phyloP scores from a whole-genome alignment of 2,329 filamentous ascomycete species.

The Pestalotiopsis fici region DNA sequence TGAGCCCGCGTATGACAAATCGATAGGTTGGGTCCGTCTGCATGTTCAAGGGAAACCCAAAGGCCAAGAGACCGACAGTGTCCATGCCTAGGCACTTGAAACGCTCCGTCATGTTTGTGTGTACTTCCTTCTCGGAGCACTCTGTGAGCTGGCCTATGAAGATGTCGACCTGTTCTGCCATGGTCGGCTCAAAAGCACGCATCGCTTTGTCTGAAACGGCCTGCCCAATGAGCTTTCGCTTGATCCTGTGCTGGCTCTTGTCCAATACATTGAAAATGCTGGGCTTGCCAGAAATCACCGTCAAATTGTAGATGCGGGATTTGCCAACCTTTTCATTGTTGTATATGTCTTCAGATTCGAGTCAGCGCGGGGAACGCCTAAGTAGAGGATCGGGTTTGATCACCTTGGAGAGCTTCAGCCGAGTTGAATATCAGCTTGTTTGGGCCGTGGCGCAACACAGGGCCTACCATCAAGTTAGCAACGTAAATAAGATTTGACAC shows the following conservation, averaged over 20 bases:
- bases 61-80: conserved; percentile 18
- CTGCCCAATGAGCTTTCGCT: conserved; percentile 4
- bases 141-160: conserved; percentile 6
- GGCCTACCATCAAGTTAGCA: conserved; percentile 8
- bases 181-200: conserved; percentile 6
- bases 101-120: conserved; percentile 16
- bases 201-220: conserved; percentile 5
- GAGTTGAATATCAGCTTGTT: conserved; percentile 21
- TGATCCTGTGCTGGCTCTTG: background rate
- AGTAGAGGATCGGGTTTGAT: background rate
- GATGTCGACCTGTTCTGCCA: conserved; percentile 3
- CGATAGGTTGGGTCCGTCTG: conserved; percentile 19
- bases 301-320: conserved; percentile 17
- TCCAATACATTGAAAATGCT: conserved; percentile 12
- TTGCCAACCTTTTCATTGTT: conserved; percentile 18
- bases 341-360: conserved; percentile 17
- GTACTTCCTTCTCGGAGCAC: conserved; percentile 4
- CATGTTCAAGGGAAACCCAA: conserved; percentile 19
- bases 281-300: conserved; percentile 11
- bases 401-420: conserved; percentile 13
- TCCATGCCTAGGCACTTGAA: conserved; percentile 17
- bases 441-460: conserved; percentile 17
- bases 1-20: background rate
- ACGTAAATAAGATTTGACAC: background rate
- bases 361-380: background rate